Evolutionary conservation across 805 yeast species (phyloP).

Genomic region (Pichia heedii): DNA sequence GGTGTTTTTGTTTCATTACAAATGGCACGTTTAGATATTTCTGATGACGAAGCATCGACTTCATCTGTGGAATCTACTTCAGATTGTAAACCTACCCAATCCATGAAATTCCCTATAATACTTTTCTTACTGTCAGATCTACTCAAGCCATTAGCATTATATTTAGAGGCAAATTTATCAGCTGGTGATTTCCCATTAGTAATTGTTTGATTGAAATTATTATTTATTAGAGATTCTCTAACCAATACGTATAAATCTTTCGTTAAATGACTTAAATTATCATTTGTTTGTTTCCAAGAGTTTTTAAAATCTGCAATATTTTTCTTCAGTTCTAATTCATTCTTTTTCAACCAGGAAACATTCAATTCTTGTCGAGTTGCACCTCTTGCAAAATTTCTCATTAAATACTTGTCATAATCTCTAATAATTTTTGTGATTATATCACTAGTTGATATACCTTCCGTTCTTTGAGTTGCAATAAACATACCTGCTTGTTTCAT

Average conservation of each 20-base stretch:
- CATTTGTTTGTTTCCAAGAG: conserved; percentile 72
- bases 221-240: conserved; percentile 47
- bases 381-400: conserved; percentile 96
- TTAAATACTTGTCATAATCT: conserved; percentile 91
- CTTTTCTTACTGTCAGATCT: conserved; percentile 18
- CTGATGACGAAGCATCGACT: neutral
- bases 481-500: conserved; percentile 87
- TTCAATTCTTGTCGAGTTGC: conserved; percentile 94
- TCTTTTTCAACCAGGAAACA: conserved; percentile 95
- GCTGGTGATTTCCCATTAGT: conserved; percentile 40
- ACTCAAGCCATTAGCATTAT: conserved; percentile 43
- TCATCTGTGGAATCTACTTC: conserved; percentile 17
- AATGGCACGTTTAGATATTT: neutral
- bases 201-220: conserved; percentile 6
- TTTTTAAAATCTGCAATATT: conserved; percentile 82
- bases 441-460: conserved; percentile 92
- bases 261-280: conserved; percentile 59
- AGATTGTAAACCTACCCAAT: conserved; percentile 27
- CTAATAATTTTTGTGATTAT: conserved; percentile 90
- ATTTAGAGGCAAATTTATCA: conserved; percentile 57
- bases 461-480: conserved; percentile 91
- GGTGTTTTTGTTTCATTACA: neutral
- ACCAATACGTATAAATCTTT: conserved; percentile 81
- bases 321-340: conserved; percentile 88
- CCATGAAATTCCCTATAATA: conserved; percentile 28